A percentile compares a stretch with the other conserved stretches of the same genome.
Evolutionary conservation across 2,329 filamentous ascomycete genomes (phyloP).

Genomic region (Stachybotrys chartarum): DNA sequence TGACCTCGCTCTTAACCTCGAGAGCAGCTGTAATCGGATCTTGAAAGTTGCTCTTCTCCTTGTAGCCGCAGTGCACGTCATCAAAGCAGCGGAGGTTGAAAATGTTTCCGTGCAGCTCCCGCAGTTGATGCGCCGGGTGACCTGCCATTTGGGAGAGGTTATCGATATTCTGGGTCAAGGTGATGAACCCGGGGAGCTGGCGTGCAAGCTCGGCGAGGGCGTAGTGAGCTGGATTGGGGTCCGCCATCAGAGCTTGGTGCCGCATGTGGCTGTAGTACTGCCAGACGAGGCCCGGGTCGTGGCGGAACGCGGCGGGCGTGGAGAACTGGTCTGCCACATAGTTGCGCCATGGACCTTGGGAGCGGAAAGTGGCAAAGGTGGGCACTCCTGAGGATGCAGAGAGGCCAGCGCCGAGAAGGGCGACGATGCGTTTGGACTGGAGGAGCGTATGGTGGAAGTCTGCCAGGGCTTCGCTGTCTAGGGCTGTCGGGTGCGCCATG

Average conservation of each 20-base stretch:
- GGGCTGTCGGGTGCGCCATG: too few relatives aligned
- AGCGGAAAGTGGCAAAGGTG: conserved; percentile 59
- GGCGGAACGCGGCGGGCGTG: conserved; percentile 53
- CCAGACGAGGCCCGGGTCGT: conserved; percentile 60
- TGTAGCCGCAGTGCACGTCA: conserved; percentile 44
- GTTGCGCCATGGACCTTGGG: conserved; percentile 57
- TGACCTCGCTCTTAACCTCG: conserved; percentile 10
- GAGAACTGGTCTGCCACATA: conserved; percentile 53
- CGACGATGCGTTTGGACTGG: conserved; percentile 18
- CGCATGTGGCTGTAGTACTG: conserved; percentile 61
- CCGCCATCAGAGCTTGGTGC: conserved; percentile 55
- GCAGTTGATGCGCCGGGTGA: conserved; percentile 49
- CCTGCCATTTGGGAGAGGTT: conserved; percentile 48
- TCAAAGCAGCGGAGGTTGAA: conserved; percentile 56
- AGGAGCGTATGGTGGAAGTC: conserved; percentile 16
- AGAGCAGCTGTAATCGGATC: conserved; percentile 51
- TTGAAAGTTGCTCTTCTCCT: conserved; percentile 46
- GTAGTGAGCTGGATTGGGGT: conserved; percentile 58
- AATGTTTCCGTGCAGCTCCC: conserved; percentile 57
- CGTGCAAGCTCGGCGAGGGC: conserved; percentile 55
- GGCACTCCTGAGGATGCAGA: conserved; percentile 23
- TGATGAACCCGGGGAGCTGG: conserved; percentile 46
- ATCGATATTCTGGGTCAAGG: conserved; percentile 62
- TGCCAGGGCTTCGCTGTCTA: neutral
- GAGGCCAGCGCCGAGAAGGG: conserved; percentile 23